A percentile compares a stretch with the other conserved stretches of the same genome.
These are phyloP conservation scores for Cercospora sp. DNA, from an alignment of 2,329 filamentous ascomycete species.

Conservation along the genomic window DNA sequence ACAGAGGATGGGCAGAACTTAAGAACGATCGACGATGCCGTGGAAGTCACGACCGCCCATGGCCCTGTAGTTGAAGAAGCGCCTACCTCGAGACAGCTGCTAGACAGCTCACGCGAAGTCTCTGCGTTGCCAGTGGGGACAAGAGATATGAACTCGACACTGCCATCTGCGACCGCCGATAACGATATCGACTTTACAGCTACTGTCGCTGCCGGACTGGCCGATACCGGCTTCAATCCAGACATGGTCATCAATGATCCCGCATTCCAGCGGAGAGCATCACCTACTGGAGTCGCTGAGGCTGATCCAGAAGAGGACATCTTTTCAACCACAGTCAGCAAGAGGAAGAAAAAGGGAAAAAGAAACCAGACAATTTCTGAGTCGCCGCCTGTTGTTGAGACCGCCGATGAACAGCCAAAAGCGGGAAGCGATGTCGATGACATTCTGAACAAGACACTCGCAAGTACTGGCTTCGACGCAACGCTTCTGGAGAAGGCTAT, in stretches of 20 bases:
- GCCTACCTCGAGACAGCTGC: not conserved
- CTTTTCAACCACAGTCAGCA: conserved; percentile 32
- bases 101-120: not conserved
- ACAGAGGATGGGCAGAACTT: not conserved
- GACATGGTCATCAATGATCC: conserved; percentile 49
- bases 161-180: too few relatives aligned
- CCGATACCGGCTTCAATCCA: conserved; percentile 50
- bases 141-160: not conserved
- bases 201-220: conserved; percentile 49
- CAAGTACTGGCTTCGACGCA: conserved; percentile 39
- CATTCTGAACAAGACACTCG: conserved; percentile 41
- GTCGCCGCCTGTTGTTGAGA: not conserved
- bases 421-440: conserved; percentile 37
- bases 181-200: conserved; percentile 51
- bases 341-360: conserved; percentile 40
- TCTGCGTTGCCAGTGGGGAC: not conserved
- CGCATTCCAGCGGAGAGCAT: conserved; percentile 39
- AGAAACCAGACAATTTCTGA: conserved; percentile 24
- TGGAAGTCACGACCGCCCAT: not conserved
- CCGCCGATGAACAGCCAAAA: conserved; percentile 5
- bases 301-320: conserved; percentile 38
- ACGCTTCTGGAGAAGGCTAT: conserved; percentile 42
- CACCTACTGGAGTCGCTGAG: conserved; percentile 38
- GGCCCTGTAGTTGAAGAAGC: not conserved
- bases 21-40: not conserved